Base-by-base conservation (phyloP, 1,139 yeast species). In the Sugiyamaella grinbergsii region DNA sequence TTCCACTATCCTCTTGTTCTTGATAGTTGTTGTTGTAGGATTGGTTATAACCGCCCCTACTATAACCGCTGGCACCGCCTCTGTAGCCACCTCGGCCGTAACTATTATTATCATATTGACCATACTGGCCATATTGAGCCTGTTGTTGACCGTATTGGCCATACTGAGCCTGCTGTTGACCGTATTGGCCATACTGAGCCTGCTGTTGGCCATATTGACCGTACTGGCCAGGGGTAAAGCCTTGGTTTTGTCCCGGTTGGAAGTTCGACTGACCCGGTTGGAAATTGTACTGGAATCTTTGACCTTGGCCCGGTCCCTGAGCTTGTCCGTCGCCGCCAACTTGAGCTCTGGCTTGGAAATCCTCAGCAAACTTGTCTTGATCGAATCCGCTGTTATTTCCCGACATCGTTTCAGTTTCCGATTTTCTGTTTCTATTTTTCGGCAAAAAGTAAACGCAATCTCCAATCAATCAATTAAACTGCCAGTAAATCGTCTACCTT, bases 141-240 rank as follows among this genome's bases (percentile, higher is more conserved):
- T 56, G 62, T 49, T 66, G 64, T 47, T 59, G 59, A 42, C 59
- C 63, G 49, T 66, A 62, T 50, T 64, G 62, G 43, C 61, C 59
- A 51, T 65, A 67, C 52, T 69, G 65, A n/a, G 42, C 44, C 16
- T 47, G 19, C 31, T 57, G 63, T 48, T 60, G 59, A 43, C 60
- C 64, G 49, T 65, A 63, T 50, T 64, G 62, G 43, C 61, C 59
- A 51, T 63, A 68, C 51, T 68, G 63, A 39, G 63, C 63, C 47
- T 68, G 71, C 59, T 68, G 65, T 15, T 62, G 62, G 18, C 62
- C 58, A 51, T 64, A 61, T 54, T 63, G 66, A 47, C 62, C 63
- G 39, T 60, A 62, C 47, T 57, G 58, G 18, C 59, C 63, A 5
- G 63, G 62, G 18, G 57, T 45, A 56, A 64, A 64, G 24, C 33